Conservation (phyloP, 768 basidiomycete genomes). For the Hypholoma sublateritium region DNA sequence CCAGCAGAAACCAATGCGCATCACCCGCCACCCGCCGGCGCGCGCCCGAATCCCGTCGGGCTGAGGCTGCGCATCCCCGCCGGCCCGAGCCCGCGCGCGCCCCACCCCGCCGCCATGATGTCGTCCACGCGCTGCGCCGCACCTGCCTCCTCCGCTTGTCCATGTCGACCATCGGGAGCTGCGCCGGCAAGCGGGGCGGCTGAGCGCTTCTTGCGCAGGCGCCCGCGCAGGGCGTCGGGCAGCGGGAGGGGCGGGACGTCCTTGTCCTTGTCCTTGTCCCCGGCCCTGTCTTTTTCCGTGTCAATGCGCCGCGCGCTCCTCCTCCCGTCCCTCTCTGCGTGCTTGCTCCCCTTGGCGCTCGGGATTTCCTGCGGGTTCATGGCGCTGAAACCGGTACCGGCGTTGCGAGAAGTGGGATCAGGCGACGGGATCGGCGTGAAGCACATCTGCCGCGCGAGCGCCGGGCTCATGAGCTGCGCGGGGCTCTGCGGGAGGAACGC, state of each 20-base stretch:
- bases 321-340: no score
- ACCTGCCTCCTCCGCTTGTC: slow-evolving; percentile 11
- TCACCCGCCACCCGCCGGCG: neutral
- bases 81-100: slow-evolving; percentile 14
- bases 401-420: neutral
- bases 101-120: slow-evolving; percentile 37
- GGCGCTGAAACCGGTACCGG: neutral
- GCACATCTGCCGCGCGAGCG: slow-evolving; percentile 54
- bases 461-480: slow-evolving; percentile 53
- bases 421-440: slow-evolving; percentile 39
- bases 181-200: neutral
- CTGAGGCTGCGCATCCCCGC: slow-evolving; percentile 19
- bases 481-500: slow-evolving; percentile 56
- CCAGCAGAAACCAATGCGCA: no score
- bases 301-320: no score
- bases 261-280: no score
- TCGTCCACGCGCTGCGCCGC: slow-evolving; percentile 28
- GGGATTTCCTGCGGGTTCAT: neutral
- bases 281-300: no score
- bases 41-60: slow-evolving; percentile 22
- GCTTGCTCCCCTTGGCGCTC: no score
- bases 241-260: no score
- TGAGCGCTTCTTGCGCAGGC: slow-evolving; percentile 1
- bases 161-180: neutral
- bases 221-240: neutral